Evolutionary conservation across 1,284 basidiomycete genomes (phyloP).

Genomic region (Cystobasidium slooffiae): DNA sequence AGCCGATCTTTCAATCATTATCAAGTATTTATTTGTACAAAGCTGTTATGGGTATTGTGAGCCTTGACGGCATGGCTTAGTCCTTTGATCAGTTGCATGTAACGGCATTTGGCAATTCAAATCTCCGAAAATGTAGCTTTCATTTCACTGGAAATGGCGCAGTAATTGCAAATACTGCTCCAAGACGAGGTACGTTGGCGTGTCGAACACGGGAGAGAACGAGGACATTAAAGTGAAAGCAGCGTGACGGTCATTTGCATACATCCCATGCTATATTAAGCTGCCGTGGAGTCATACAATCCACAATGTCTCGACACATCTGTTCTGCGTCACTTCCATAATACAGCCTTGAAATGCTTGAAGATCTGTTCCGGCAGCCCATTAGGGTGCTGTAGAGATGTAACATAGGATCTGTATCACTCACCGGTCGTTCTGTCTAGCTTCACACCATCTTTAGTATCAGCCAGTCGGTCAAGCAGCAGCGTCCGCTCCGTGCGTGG

Average conservation of each 20-base stretch:
- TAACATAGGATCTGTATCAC: neutral
- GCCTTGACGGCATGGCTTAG: neutral
- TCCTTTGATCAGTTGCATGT: neutral
- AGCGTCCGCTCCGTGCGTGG: slow-evolving; percentile 47
- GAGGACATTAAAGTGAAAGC: neutral
- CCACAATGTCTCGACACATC: slow-evolving; percentile 53
- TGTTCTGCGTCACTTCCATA: slow-evolving; percentile 50
- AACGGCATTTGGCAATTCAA: neutral
- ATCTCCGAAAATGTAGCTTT: slow-evolving; percentile 1
- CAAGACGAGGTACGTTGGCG: neutral
- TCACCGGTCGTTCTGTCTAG: slow-evolving; percentile 50
- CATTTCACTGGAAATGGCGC: neutral
- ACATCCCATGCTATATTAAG: neutral
- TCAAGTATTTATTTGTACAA: neutral
- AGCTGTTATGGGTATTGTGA: neutral
- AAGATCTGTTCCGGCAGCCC: slow-evolving; percentile 46
- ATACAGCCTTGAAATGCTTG: slow-evolving; percentile 50
- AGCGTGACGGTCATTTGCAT: too few relatives aligned
- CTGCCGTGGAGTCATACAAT: slow-evolving; percentile 46
- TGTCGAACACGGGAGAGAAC: neutral
- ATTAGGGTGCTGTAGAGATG: neutral
- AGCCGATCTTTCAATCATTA: too few relatives aligned
- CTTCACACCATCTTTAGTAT: slow-evolving; percentile 40
- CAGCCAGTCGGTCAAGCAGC: slow-evolving; percentile 52
- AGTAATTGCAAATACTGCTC: neutral